phyloP scores from a whole-genome alignment of 345 rosid species.

The Eucalyptus curtisii region DNA sequence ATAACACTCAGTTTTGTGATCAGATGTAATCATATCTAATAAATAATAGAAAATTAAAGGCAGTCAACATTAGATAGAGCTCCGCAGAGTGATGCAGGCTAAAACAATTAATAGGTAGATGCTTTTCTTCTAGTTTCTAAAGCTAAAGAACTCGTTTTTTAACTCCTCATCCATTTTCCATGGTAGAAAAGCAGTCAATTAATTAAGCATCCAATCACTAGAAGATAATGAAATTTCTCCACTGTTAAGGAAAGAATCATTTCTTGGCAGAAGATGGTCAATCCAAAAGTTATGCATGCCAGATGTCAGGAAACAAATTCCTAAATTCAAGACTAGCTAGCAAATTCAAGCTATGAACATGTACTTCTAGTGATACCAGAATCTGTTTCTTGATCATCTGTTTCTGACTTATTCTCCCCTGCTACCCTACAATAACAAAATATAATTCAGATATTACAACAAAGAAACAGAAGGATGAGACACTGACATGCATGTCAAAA shows the following conservation, averaged over 20 bases:
- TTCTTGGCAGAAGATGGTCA: background rate
- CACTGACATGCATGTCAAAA: background rate
- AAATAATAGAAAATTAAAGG: background rate
- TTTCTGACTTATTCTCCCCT: background rate
- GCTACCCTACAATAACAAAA: conserved; percentile 19
- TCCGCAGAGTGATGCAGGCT: background rate
- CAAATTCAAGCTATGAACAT: background rate
- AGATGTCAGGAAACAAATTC: background rate
- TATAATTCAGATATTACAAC: background rate
- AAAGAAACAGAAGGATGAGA: background rate
- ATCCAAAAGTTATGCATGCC: background rate
- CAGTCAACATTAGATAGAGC: background rate
- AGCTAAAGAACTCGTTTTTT: background rate
- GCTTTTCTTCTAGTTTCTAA: background rate
- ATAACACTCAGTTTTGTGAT: background rate
- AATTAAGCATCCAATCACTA: background rate
- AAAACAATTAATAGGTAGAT: background rate
- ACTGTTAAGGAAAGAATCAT: background rate
- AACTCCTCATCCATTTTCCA: background rate
- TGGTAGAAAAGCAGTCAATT: background rate
- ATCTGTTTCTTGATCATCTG: conserved; percentile 13
- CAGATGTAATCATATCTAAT: background rate
- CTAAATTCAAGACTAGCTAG: conserved; percentile 12
- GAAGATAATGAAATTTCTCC: background rate
- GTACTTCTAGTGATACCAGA: conserved; percentile 9